Evolutionary conservation across 139 green algal genomes (phyloP).

Genomic region (Micromonas pusilla): DNA sequence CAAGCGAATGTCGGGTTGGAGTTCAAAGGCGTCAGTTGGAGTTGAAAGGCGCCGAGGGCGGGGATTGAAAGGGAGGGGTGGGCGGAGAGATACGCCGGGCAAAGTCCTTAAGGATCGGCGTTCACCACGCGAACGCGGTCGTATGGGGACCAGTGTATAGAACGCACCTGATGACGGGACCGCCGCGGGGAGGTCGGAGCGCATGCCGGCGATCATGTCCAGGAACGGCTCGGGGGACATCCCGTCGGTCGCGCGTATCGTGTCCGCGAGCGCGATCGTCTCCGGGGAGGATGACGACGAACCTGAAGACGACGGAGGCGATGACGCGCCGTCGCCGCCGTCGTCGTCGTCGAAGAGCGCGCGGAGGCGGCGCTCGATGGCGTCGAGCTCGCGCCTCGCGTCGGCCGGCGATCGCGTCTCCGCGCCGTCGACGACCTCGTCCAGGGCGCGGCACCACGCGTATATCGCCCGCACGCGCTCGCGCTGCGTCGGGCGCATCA

Average conservation of each 20-base stretch:
- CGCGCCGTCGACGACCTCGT: slow-evolving; percentile 1
- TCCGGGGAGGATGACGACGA: background rate
- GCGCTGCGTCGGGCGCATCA: background rate
- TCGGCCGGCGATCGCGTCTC: background rate
- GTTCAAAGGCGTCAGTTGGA: too few species aligned
- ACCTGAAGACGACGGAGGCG: background rate
- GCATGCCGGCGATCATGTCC: slow-evolving; percentile 19
- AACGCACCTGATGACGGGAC: too few species aligned
- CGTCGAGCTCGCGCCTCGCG: background rate
- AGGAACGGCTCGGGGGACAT: background rate
- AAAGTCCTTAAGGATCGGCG: too few species aligned
- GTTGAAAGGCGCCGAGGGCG: too few species aligned
- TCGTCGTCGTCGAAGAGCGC: slow-evolving; percentile 7
- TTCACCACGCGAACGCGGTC: too few species aligned
- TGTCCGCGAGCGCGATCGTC: slow-evolving; percentile 8
- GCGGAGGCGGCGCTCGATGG: background rate
- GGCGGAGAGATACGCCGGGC: too few species aligned
- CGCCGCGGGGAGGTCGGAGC: background rate
- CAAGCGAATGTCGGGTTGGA: too few species aligned
- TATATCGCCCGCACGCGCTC: background rate
- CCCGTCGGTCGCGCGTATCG: background rate
- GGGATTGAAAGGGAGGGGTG: too few species aligned
- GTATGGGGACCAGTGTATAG: too few species aligned
- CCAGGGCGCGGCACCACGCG: background rate
- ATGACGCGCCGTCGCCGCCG: background rate